Evolutionary conservation across 2,329 filamentous ascomycete species (phyloP).

Genomic region (Verticillium nonalfalfae): DNA sequence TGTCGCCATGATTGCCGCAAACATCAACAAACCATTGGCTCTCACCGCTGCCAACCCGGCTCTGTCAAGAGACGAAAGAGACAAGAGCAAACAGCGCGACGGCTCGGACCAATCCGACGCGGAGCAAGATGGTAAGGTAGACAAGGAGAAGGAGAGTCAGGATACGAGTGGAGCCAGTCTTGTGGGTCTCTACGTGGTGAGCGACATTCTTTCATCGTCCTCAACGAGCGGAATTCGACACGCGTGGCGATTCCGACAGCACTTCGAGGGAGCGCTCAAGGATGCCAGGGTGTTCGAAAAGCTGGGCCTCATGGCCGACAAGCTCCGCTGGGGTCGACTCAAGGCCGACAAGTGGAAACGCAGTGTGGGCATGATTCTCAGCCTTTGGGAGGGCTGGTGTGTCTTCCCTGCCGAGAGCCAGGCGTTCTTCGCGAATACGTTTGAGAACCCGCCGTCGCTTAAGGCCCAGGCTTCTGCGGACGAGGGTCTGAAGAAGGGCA

Average conservation of each 20-base stretch:
- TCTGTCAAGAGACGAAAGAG: slow-evolving; percentile 1
- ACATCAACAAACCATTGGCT: slow-evolving; percentile 71
- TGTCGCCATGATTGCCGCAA: slow-evolving; percentile 79
- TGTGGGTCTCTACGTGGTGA: slow-evolving; percentile 71
- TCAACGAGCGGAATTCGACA: slow-evolving; percentile 74
- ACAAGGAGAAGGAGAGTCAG: slow-evolving; percentile 36
- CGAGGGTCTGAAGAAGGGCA: slow-evolving; percentile 28
- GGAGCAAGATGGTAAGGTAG: slow-evolving; percentile 28
- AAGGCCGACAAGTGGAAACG: slow-evolving; percentile 81
- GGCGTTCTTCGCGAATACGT: slow-evolving; percentile 62
- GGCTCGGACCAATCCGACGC: slow-evolving; percentile 28
- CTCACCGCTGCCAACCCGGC: slow-evolving; percentile 59
- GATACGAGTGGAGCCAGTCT: slow-evolving; percentile 71
- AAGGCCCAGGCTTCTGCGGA: slow-evolving; percentile 22
- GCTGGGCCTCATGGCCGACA: slow-evolving; percentile 67
- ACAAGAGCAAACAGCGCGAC: slow-evolving; percentile 22
- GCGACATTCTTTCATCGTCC: slow-evolving; percentile 72
- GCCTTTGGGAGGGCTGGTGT: slow-evolving; percentile 66
- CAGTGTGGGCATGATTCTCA: slow-evolving; percentile 62
- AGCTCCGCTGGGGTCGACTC: slow-evolving; percentile 71
- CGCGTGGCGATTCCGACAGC: slow-evolving; percentile 78
- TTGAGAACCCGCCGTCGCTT: slow-evolving; percentile 59
- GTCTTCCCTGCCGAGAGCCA: slow-evolving; percentile 70
- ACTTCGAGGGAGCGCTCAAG: slow-evolving; percentile 69
- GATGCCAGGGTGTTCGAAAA: slow-evolving; percentile 65